These are phyloP conservation scores for Cucumis cinereus DNA, from an alignment of 306 rosid species.

Conservation along the genomic window DNA sequence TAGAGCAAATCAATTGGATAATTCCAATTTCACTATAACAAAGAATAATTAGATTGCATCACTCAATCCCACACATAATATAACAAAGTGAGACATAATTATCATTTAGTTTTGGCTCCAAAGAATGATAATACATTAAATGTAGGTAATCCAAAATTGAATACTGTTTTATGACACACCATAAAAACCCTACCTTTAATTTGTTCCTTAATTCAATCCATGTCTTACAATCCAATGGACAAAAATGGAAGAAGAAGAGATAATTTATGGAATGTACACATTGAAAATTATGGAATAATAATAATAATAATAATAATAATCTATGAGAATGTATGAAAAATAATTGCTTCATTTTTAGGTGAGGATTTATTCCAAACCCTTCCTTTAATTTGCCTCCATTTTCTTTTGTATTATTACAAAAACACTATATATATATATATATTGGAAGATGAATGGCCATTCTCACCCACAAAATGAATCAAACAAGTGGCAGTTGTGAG, in stretches of 20 bases:
- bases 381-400: neutral
- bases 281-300: neutral
- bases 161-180: neutral
- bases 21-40: neutral
- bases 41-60: neutral
- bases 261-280: neutral
- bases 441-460: neutral
- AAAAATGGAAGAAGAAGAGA: neutral
- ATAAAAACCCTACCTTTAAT: neutral
- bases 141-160: neutral
- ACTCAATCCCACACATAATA: neutral
- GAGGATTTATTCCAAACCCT: neutral
- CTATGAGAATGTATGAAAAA: neutral
- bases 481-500: neutral
- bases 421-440: neutral
- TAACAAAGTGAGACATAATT: neutral
- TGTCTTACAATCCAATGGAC: neutral
- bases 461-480: neutral
- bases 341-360: neutral
- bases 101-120: no score
- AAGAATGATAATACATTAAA: no score
- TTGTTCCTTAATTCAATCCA: neutral
- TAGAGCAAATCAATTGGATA: no score
- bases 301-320: neutral
- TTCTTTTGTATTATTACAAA: neutral